Base-by-base conservation (phyloP, 1,284 basidiomycete species). In the Trichosporon sp. region DNA sequence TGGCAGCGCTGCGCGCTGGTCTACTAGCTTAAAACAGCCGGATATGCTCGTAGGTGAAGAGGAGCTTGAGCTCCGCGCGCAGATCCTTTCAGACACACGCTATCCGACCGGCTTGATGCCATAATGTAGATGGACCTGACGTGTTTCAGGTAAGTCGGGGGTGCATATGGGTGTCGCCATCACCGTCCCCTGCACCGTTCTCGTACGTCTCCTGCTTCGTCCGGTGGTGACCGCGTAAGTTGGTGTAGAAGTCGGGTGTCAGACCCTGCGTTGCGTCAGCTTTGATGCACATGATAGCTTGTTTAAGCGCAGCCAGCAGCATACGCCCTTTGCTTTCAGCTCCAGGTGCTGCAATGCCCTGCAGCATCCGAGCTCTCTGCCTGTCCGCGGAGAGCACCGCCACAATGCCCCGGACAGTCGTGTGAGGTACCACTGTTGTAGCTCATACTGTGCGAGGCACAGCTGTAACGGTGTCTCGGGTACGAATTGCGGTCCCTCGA, bases 171-270 rank as follows among this genome's bases (percentile, higher is more conserved):
- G 73, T 69, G 62, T 77, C 76, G 2, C 75, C 76, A 9, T 71
- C 72, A 32, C 61, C 69, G 32, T 66, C 31, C 60, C 63, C 60
- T 11, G 57, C 58, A 11, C 59, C 60, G 27, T 59, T 33, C 5
- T 32, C 56, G 23, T 67, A 65, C 23, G 46, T 56, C 52, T 56
- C 59, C 21, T 63, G 63, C 29, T 56, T 32, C n/a, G 59, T 57
- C 2, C 32, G 36, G 10, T 63, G 62, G 56, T 69, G 67, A 2
- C 90, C 90, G 60, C 79, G 83, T 65, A 94, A 79, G 70, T 87
- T 83, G 73, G 88, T 86, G 74, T 90, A 91, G 71, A 88, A 91
- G 29, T 86, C 87, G 56, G 78, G 82, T 4, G 85, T 87, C 81
- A 91, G 79, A 13, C 89, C 89, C 74, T 75, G 63, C 8, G 27